phyloP scores from a whole-genome alignment of 2,329 filamentous ascomycete genomes.

The Colletotrichum neosansevieriae region DNA sequence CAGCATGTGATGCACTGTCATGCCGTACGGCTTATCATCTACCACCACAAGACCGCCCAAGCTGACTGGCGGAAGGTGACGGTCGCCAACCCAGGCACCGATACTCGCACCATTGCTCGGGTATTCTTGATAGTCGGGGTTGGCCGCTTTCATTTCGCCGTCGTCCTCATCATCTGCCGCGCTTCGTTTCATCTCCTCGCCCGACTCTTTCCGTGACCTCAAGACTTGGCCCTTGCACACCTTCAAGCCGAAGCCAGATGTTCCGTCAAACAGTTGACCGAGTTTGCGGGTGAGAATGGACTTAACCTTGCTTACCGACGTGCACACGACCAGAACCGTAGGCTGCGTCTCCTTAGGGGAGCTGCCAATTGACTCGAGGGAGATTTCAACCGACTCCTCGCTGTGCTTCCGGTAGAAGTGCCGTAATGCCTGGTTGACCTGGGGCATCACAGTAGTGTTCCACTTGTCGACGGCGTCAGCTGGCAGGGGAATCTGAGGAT shows the following conservation, averaged over 20 bases:
- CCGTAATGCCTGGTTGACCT: constrained; percentile 77
- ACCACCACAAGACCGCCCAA: constrained; percentile 90
- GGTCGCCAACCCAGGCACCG: constrained; percentile 86
- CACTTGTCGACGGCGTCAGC: constrained; percentile 76
- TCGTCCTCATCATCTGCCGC: constrained; percentile 55
- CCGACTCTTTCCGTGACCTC: constrained; percentile 64
- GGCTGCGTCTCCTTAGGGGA: constrained; percentile 74
- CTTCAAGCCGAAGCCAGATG: constrained; percentile 73
- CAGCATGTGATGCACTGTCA: constrained; percentile 98
- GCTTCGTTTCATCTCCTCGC: constrained; percentile 47
- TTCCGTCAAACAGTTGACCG: constrained; percentile 72
- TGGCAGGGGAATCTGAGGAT: constrained; percentile 69
- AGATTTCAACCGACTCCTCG: constrained; percentile 80
- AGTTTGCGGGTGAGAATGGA: constrained; percentile 78
- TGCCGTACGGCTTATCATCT: constrained; percentile 86
- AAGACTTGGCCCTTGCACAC: constrained; percentile 78
- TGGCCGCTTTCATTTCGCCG: constrained; percentile 62
- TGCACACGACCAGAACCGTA: constrained; percentile 82
- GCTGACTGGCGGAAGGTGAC: constrained; percentile 89
- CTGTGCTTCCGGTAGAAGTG: constrained; percentile 79
- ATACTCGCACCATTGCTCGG: constrained; percentile 92
- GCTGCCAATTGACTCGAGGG: constrained; percentile 80
- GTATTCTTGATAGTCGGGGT: constrained; percentile 81
- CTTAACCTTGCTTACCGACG: constrained; percentile 78
- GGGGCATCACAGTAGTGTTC: constrained; percentile 78